phyloP scores from a whole-genome alignment of 1,284 basidiomycete genomes.

The Sutorius eximius region DNA sequence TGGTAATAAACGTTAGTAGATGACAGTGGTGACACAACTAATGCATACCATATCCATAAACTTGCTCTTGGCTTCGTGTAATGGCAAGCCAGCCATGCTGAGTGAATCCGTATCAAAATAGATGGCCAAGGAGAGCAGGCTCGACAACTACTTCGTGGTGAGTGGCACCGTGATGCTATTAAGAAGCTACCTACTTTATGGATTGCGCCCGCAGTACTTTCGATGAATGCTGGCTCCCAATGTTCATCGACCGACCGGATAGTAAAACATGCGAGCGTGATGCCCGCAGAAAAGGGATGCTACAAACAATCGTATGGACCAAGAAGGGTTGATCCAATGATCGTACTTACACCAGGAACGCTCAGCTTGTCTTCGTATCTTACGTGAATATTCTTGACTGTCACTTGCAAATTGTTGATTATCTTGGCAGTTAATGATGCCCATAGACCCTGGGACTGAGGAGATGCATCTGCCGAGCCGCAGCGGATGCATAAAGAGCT shows the following conservation, averaged over 20 bases:
- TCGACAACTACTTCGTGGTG: slow-evolving; percentile 63
- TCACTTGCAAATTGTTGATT: slow-evolving; percentile 96
- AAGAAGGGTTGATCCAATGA: neutral
- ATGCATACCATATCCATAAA: slow-evolving; percentile 72
- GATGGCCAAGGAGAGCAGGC: slow-evolving; percentile 83
- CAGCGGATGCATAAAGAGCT: neutral
- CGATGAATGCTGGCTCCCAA: slow-evolving; percentile 96
- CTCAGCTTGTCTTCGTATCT: slow-evolving; percentile 96
- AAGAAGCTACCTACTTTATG: slow-evolving; percentile 67
- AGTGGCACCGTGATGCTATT: slow-evolving; percentile 2
- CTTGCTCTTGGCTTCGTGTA: slow-evolving; percentile 70
- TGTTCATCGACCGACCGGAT: slow-evolving; percentile 90
- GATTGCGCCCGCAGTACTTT: slow-evolving; percentile 85
- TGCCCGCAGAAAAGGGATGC: slow-evolving; percentile 94
- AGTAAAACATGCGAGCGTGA: slow-evolving; percentile 91
- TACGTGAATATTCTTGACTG: slow-evolving; percentile 92
- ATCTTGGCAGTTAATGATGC: slow-evolving; percentile 89
- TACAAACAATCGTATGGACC: slow-evolving; percentile 32
- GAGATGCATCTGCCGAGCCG: slow-evolving; percentile 50
- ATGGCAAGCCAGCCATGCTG: slow-evolving; percentile 74
- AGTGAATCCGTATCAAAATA: slow-evolving; percentile 96
- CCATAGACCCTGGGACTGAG: slow-evolving; percentile 80
- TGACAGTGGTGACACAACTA: neutral
- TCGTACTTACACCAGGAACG: slow-evolving; percentile 75
- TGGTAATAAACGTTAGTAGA: slow-evolving; percentile 28